Evolutionary conservation across 805 yeast species (phyloP).

Genomic region (Ogataea nakhonphanomensis): DNA sequence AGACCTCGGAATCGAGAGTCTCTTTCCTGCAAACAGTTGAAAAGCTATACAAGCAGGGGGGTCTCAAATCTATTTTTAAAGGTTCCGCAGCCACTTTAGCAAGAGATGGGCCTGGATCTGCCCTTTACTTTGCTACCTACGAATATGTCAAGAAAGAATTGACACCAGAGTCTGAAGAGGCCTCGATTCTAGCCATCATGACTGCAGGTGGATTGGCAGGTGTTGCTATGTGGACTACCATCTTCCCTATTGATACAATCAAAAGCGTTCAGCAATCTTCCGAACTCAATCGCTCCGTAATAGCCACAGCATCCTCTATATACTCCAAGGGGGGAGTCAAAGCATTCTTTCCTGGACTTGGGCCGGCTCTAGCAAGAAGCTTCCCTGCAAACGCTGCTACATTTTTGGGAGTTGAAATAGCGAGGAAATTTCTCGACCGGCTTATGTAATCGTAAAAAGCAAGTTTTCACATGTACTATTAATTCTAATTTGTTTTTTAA

Average conservation of each 20-base stretch:
- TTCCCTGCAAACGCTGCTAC: slow-evolving; percentile 99
- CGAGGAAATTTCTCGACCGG: slow-evolving; percentile 34
- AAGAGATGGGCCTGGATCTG: slow-evolving; percentile 97
- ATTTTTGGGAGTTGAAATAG: slow-evolving; percentile 89
- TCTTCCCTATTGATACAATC: slow-evolving; percentile 94
- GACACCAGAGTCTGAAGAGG: slow-evolving; percentile 47
- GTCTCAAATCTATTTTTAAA: slow-evolving; percentile 77
- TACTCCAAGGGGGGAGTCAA: slow-evolving; percentile 76
- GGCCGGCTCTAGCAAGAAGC: slow-evolving; percentile 89
- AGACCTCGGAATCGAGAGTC: slow-evolving; percentile 45
- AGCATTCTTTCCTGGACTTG: slow-evolving; percentile 96
- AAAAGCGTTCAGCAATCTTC: slow-evolving; percentile 79
- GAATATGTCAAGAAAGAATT: slow-evolving; percentile 70
- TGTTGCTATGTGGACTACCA: slow-evolving; percentile 93
- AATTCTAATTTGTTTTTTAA: not conserved
- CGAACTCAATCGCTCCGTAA: slow-evolving; percentile 49
- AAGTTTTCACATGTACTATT: not conserved
- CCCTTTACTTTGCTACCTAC: slow-evolving; percentile 91
- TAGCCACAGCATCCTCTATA: slow-evolving; percentile 62
- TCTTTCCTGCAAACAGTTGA: slow-evolving; percentile 59
- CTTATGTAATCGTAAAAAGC: slow-evolving; percentile 5
- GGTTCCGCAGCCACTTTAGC: slow-evolving; percentile 92
- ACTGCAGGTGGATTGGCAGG: slow-evolving; percentile 96
- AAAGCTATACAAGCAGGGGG: slow-evolving; percentile 74
- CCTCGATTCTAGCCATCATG: slow-evolving; percentile 72